Percentiles rank a stretch among this genome's conserved stretches.
Conservation (phyloP, 495 filamentous ascomycete species). For the Lasiosphaeriaceae sp. region DNA sequence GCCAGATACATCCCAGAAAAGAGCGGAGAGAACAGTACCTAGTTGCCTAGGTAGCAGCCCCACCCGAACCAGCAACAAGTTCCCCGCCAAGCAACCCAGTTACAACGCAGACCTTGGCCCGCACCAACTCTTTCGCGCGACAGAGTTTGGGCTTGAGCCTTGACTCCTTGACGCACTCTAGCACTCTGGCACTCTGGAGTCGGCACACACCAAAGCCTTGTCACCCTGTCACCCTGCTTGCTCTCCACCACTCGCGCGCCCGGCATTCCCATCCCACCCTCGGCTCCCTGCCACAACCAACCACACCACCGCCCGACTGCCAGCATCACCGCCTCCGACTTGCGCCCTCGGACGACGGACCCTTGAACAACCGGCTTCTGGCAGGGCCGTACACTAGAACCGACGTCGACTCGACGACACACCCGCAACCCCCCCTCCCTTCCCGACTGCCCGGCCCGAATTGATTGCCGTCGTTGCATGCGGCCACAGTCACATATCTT, state of each 20-base stretch:
- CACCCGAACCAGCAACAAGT: no score
- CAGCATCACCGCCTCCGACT: slow-evolving; percentile 7
- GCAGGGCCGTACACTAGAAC: background rate
- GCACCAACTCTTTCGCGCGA: background rate
- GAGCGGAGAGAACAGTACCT: no score
- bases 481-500: slow-evolving; percentile 10
- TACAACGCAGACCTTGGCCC: no score
- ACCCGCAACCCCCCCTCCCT: background rate
- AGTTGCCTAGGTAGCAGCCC: no score
- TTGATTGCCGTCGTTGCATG: slow-evolving; percentile 9
- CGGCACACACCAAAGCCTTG: background rate
- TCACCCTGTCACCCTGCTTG: slow-evolving; percentile 14
- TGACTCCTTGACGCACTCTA: background rate
- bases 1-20: no score
- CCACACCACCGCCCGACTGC: background rate
- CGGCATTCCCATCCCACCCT: slow-evolving; percentile 22
- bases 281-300: slow-evolving; percentile 20
- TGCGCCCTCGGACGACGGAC: background rate
- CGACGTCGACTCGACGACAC: background rate
- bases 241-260: slow-evolving; percentile 27
- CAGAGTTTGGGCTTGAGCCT: background rate
- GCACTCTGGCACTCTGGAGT: no score
- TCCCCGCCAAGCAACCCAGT: no score
- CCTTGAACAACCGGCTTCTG: background rate
- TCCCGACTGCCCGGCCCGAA: background rate